Conservation (phyloP, 352 stramenopile species). For the Hyaloperonospora brassicae region DNA sequence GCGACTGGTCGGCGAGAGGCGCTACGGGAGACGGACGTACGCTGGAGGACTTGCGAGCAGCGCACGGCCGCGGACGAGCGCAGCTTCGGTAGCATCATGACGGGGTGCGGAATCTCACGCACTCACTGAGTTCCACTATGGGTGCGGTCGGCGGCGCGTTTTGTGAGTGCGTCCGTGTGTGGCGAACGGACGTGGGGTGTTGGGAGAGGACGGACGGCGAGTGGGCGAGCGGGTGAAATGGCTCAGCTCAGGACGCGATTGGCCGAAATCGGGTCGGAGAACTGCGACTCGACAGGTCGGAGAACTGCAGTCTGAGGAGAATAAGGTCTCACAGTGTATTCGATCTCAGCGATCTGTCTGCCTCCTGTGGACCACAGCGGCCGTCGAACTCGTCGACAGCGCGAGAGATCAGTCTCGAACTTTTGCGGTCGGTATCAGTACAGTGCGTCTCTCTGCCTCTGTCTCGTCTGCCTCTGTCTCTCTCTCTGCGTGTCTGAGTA, state of each 20-base stretch:
- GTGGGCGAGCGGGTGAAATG: conserved; percentile 10
- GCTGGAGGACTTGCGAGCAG: conserved; percentile 42
- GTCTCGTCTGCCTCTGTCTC: no score
- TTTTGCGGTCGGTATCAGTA: not conserved
- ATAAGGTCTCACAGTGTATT: no score
- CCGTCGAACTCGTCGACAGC: no score
- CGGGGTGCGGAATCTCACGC: not conserved
- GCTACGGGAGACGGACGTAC: conserved; percentile 5
- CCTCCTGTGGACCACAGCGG: no score
- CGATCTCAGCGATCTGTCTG: no score
- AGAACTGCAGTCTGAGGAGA: no score
- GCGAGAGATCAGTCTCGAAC: conserved; percentile 18
- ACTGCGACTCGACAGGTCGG: no score
- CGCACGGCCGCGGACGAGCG: conserved; percentile 46
- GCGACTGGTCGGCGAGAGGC: not conserved
- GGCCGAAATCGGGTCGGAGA: conserved; percentile 12
- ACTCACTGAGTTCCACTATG: no score
- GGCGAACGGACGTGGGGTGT: conserved; percentile 15
- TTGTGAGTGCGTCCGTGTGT: conserved; percentile 18
- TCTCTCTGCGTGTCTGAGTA: no score
- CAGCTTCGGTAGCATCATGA: conserved; percentile 74
- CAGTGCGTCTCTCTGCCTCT: no score
- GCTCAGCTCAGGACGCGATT: conserved; percentile 17
- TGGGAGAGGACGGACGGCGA: conserved; percentile 16
- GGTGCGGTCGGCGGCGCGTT: no score